Evolutionary conservation across 225 moss, liverwort and hornwort species (phyloP), one percentile per base, ranked within the genome.

Genomic region (Bryum argenteum): DNA sequence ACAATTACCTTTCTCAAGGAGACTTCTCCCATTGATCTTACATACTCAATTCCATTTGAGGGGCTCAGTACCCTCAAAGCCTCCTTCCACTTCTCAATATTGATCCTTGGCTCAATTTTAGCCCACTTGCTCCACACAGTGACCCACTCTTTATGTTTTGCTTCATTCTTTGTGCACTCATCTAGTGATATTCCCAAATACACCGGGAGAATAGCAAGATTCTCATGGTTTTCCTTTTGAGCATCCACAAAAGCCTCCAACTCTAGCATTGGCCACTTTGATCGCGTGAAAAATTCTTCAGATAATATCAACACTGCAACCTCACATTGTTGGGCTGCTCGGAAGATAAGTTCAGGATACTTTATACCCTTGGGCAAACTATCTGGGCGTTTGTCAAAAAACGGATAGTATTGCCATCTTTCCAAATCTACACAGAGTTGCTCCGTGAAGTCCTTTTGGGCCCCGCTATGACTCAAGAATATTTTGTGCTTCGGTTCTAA

Each of bases 191-290:
- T n/a, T n/a, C n/a, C n/a, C n/a, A n/a, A n/a, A n/a, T n/a, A n/a
- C n/a, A n/a, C n/a, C n/a, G n/a, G n/a, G n/a, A n/a, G n/a, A n/a
- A n/a, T n/a, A n/a, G n/a, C n/a, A n/a, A n/a, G n/a, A n/a, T n/a
- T n/a, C n/a, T n/a, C n/a, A n/a, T n/a, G n/a, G n/a, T n/a, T n/a
- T n/a, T n/a, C n/a, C n/a, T n/a, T n/a, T n/a, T n/a, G n/a, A n/a
- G n/a, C n/a, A n/a, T n/a, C n/a, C n/a, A n/a, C n/a, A n/a, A n/a
- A n/a, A 0, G 45, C 67, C 15, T 22, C 44, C 44, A 78, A 43
- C 51, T 73, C 72, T 1, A 67, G 28, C 73, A 73, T 67, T 37
- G 67, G 67, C 78, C 67, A 78, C 37, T 78, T 63, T 0, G 67
- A 66, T 2, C 26, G 26, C 2, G 26, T 26, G 26, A 26, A 26